Percentiles rank a stretch among this genome's conserved stretches.
These are phyloP conservation scores for Fusarium sp. DNA, from an alignment of 2,329 filamentous ascomycete species.

Conservation along the genomic window DNA sequence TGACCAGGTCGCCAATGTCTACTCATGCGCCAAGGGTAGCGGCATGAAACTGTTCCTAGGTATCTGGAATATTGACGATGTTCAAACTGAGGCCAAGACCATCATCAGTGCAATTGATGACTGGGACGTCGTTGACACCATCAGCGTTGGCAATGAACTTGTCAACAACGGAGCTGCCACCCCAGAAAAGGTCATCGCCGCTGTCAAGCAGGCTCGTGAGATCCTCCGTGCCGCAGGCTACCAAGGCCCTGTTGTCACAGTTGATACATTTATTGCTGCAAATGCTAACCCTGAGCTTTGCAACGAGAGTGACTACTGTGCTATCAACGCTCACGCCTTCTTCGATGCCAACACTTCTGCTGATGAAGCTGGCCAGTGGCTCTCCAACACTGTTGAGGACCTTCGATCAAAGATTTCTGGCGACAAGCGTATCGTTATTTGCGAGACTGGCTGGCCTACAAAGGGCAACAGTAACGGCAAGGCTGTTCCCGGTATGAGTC, in stretches of 20 bases:
- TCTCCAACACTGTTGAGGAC: conserved; percentile 62
- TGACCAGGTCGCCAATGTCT: conserved; percentile 71
- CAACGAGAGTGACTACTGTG: conserved; percentile 77
- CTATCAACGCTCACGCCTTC: conserved; percentile 85
- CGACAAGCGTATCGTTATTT: conserved; percentile 73
- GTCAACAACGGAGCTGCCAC: conserved; percentile 71
- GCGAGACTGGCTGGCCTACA: conserved; percentile 87
- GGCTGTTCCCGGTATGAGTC: conserved; percentile 73
- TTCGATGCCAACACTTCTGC: conserved; percentile 74
- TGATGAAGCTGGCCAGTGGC: conserved; percentile 71
- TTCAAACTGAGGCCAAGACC: conserved; percentile 65
- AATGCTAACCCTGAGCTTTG: conserved; percentile 75
- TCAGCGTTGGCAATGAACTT: conserved; percentile 83
- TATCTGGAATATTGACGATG: conserved; percentile 70
- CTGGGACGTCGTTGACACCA: conserved; percentile 75
- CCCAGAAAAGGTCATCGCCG: conserved; percentile 63
- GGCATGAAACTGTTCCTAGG: conserved; percentile 79
- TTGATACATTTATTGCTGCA: conserved; percentile 80
- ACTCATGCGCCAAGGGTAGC: conserved; percentile 69
- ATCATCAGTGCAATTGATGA: conserved; percentile 70
- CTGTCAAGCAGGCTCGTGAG: conserved; percentile 65
- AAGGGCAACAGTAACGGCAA: conserved; percentile 70
- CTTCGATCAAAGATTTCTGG: conserved; percentile 55
- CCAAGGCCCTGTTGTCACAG: conserved; percentile 77
- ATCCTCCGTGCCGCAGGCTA: conserved; percentile 72